Evolutionary conservation across 345 rosid species (phyloP).

Genomic region (Cardamine chenopodiifolia): DNA sequence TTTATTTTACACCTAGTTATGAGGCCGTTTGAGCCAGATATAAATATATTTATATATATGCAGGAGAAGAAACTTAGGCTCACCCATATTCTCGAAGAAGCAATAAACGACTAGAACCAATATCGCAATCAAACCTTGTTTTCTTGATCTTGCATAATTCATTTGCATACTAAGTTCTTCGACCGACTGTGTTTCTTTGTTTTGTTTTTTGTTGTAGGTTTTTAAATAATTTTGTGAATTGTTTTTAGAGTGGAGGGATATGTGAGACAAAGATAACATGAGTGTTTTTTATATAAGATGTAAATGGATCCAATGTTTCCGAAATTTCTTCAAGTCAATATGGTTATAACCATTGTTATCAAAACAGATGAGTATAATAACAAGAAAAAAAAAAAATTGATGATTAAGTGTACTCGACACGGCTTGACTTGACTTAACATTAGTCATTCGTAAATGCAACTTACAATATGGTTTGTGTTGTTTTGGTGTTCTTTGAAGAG

Average conservation of each 20-base stretch:
- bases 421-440: slow-evolving; percentile 19
- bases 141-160: slow-evolving; percentile 26
- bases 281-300: slow-evolving; percentile 30
- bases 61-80: slow-evolving; percentile 17
- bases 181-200: not conserved
- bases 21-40: too few relatives aligned
- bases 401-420: slow-evolving; percentile 22
- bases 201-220: not conserved
- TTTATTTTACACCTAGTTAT: not conserved
- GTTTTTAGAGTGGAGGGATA: not conserved
- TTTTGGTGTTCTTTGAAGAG: slow-evolving; percentile 19
- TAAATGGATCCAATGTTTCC: not conserved
- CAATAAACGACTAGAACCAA: slow-evolving; percentile 20
- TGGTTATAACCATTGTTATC: slow-evolving; percentile 10
- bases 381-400: too few relatives aligned
- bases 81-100: slow-evolving; percentile 31
- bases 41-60: too few relatives aligned
- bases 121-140: slow-evolving; percentile 22
- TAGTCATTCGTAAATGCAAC: slow-evolving; percentile 4
- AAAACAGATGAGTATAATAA: not conserved
- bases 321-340: slow-evolving; percentile 10
- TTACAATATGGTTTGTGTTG: slow-evolving; percentile 31
- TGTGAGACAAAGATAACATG: slow-evolving; percentile 4
- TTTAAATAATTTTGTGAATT: not conserved
- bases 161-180: slow-evolving; percentile 12